phyloP scores from a whole-genome alignment of 2,329 filamentous ascomycete genomes.

The Scleromitrula shiraiana region DNA sequence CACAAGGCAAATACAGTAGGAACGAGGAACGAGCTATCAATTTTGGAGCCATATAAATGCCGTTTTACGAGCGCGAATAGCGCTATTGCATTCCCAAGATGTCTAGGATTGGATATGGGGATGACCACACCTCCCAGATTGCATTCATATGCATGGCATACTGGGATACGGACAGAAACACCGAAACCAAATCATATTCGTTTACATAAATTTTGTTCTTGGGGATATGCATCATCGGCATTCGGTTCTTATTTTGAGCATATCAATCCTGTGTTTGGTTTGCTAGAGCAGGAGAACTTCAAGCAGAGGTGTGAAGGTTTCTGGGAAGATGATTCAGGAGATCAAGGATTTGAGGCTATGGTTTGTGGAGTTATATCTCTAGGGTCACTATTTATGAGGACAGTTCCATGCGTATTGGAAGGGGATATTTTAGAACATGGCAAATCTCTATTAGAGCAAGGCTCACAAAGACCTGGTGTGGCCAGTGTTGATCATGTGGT shows the following conservation, averaged over 20 bases:
- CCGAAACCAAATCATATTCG: constrained; percentile 9
- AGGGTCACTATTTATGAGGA: constrained; percentile 29
- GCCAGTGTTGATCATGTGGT: constrained; percentile 17
- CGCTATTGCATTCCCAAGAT: constrained; percentile 29
- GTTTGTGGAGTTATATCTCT: constrained; percentile 29
- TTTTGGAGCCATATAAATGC: constrained; percentile 8
- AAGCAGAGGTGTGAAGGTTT: constrained; percentile 23
- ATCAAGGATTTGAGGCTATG: constrained; percentile 29
- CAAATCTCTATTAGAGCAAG: constrained; percentile 19
- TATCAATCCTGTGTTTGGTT: constrained; percentile 29
- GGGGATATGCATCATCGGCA: constrained; percentile 16
- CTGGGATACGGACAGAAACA: constrained; percentile 25
- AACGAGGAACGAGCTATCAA: not conserved
- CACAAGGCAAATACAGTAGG: constrained; percentile 7
- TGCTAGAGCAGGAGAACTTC: constrained; percentile 27
- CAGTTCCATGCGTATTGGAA: constrained; percentile 20
- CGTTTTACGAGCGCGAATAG: constrained; percentile 25
- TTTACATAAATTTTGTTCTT: constrained; percentile 4
- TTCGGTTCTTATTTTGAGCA: constrained; percentile 27
- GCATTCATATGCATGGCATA: constrained; percentile 33
- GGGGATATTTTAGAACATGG: constrained; percentile 22
- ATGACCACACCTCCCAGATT: constrained; percentile 29
- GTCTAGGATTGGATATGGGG: constrained; percentile 28
- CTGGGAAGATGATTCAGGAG: constrained; percentile 25
- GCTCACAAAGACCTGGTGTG: constrained; percentile 9